Evolutionary conservation across 441 rosid genomes (phyloP), one percentile per base, ranked within the genome.

Genomic region (Adansonia madagascariensis): DNA sequence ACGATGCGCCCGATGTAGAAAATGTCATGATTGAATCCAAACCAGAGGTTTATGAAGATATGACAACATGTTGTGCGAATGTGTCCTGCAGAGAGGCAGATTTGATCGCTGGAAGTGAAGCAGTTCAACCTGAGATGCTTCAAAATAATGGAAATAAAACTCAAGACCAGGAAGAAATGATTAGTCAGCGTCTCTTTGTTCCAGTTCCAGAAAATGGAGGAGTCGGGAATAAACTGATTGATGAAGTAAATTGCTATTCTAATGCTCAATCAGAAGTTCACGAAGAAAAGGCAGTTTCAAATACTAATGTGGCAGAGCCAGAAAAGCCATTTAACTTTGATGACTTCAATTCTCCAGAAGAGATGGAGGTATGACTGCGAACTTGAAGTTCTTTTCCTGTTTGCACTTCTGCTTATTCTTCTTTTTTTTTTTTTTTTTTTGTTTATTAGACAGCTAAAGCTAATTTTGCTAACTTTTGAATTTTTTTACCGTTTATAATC

Each of bases 311-410:
- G 53, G 57, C 49, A 49, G 88, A 84, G 60, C 55, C 18, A 44
- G 89, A 74, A 10, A 85, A 74, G 80, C 93, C 88, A 2, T 82
- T 95, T 62, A 85, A 86, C 83, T 91, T 92, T 80, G 89, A 89
- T 77, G 89, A 86, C 3, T 87, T 82, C 81, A 86, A 66, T 84
- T 87, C 95, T 67, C 88, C 94, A 18, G 81, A 79, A 68, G 92
- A 90, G 80, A 78, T 94, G 91, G 97, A 92, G 99, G 98, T 93
- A 88, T 71, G 85, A 3, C 15, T 72, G 7, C 31, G 6, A 50
- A 39, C 64, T 55, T 72, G 50, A 55, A 55, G 49, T 72, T 10
- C 49, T 72, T 55, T 72, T 35, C 39, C 47, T 35, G 17, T 55
- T 72, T 55, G 35, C 35, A 8, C 18, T 7, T 57, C 3, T 68